Evolutionary conservation across 805 yeast genomes (phyloP).

Genomic region (Starmera quercuum): DNA sequence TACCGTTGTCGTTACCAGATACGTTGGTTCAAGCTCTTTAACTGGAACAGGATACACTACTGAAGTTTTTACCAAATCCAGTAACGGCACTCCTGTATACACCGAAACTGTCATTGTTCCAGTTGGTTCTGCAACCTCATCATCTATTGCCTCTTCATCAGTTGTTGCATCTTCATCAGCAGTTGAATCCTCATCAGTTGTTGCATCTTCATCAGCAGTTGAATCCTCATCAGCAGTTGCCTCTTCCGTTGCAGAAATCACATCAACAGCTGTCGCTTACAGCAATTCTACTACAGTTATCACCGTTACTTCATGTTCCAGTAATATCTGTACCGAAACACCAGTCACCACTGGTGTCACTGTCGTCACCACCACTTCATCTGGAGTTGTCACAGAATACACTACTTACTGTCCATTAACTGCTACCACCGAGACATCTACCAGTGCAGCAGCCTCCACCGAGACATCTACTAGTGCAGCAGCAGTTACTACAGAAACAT

Average conservation of each 20-base stretch:
- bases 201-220: too few relatives aligned
- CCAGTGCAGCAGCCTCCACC: slow-evolving; percentile 1
- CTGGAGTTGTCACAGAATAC: slow-evolving; percentile 14
- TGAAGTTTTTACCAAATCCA: not conserved
- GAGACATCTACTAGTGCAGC: slow-evolving; percentile 4
- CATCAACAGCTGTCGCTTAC: not conserved
- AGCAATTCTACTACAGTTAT: slow-evolving; percentile 3
- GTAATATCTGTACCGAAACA: slow-evolving; percentile 9
- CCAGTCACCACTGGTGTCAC: slow-evolving; percentile 18
- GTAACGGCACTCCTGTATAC: not conserved
- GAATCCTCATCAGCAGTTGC: too few relatives aligned
- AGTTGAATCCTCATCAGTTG: too few relatives aligned
- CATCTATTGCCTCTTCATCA: too few relatives aligned
- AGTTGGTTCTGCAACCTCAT: too few relatives aligned
- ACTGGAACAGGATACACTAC: not conserved
- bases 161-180: too few relatives aligned
- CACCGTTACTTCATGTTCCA: slow-evolving; percentile 9
- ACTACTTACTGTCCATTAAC: slow-evolving; percentile 22
- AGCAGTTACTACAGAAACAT: slow-evolving; percentile 3
- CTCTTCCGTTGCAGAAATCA: too few relatives aligned
- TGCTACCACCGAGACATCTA: slow-evolving; percentile 3
- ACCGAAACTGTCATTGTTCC: not conserved
- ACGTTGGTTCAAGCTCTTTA: not conserved
- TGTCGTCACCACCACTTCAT: slow-evolving; percentile 14
- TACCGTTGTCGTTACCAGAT: not conserved